Evolutionary conservation across 495 filamentous ascomycete genomes (phyloP).

Genomic region (Aspergillus affinis): DNA sequence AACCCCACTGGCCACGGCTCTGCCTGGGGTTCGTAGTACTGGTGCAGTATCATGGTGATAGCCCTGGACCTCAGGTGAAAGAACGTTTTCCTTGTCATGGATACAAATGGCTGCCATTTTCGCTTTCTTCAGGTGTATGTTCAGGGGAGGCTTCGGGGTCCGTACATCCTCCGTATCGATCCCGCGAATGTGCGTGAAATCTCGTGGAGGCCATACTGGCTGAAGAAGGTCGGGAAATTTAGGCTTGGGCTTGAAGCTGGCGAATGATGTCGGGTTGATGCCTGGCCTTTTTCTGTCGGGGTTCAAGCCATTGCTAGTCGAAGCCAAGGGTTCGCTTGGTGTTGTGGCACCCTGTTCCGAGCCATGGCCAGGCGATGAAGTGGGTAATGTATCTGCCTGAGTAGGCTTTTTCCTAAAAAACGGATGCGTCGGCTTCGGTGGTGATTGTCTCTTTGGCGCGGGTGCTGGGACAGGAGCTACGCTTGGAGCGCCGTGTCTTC

Average conservation of each 20-base stretch:
- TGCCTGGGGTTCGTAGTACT: slow-evolving; percentile 35
- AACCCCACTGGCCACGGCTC: slow-evolving; percentile 36
- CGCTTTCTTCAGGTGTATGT: slow-evolving; percentile 33
- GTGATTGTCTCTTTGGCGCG: slow-evolving; percentile 23
- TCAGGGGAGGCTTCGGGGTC: neutral
- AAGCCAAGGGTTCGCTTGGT: neutral
- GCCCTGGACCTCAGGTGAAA: slow-evolving; percentile 10
- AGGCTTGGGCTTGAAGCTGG: slow-evolving; percentile 32
- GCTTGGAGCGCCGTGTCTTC: slow-evolving; percentile 9
- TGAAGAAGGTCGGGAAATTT: slow-evolving; percentile 61
- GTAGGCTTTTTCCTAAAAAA: slow-evolving; percentile 64
- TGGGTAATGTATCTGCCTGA: slow-evolving; percentile 23
- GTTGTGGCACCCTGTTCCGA: neutral
- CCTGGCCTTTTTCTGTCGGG: slow-evolving; percentile 18
- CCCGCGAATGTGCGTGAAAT: slow-evolving; percentile 55
- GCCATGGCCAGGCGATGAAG: slow-evolving; percentile 15
- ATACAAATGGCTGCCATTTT: slow-evolving; percentile 36
- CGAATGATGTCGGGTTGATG: slow-evolving; percentile 15
- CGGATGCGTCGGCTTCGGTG: slow-evolving; percentile 70
- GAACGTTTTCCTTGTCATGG: slow-evolving; percentile 35
- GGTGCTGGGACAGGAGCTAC: slow-evolving; percentile 6
- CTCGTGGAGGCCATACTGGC: slow-evolving; percentile 70
- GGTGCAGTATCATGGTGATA: neutral
- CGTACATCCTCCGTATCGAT: neutral
- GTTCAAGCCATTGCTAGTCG: neutral